Evolutionary conservation across 2,329 filamentous ascomycete species (phyloP).

Genomic region (Blastomyces gilchristii): DNA sequence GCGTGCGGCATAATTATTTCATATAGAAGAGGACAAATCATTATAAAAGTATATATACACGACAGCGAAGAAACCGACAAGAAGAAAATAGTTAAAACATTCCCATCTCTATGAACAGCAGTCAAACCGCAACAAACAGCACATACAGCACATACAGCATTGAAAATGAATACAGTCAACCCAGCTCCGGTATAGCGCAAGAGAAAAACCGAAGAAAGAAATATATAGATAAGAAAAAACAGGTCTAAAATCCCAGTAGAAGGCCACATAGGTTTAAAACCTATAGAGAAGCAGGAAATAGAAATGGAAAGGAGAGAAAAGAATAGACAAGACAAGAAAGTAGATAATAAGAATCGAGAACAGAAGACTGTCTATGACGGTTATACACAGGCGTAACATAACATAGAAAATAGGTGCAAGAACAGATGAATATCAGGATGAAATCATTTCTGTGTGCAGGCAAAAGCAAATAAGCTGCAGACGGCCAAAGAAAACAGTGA

Average conservation of each 20-base stretch:
- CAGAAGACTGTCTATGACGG: background rate
- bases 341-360: background rate
- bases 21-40: background rate
- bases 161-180: background rate
- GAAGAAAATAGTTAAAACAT: background rate
- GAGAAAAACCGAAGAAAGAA: background rate
- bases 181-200: background rate
- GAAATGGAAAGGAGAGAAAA: background rate
- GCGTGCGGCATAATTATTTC: background rate
- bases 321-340: background rate
- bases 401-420: slow-evolving; percentile 11
- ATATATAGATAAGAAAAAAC: background rate
- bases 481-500: background rate
- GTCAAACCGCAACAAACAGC: too few relatives aligned
- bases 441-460: background rate
- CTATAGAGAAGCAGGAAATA: background rate
- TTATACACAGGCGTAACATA: background rate
- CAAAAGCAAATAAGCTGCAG: background rate
- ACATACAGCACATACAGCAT: too few relatives aligned
- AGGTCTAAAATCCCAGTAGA: background rate
- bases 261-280: background rate
- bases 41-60: background rate
- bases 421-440: slow-evolving; percentile 12
- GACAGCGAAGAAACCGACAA: background rate
- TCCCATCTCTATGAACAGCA: too few relatives aligned